Percentiles rank a stretch among this genome's conserved stretches.
Evolutionary conservation across 352 stramenopile genomes (phyloP).

Genomic region (Phytopythium helicoides): DNA sequence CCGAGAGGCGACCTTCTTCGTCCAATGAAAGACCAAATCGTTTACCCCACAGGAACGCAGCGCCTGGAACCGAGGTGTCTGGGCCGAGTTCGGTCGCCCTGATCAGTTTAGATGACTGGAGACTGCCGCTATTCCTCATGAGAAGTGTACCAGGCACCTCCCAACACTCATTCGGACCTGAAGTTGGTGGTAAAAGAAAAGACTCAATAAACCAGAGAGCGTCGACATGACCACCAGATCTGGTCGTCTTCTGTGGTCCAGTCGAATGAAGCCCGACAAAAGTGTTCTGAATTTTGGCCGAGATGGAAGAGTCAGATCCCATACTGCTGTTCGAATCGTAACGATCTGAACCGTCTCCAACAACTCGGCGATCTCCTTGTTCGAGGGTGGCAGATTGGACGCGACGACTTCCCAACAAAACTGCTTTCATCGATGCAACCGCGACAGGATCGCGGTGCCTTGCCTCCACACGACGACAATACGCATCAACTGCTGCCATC

Average conservation of each 20-base stretch:
- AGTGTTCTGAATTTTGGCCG: background rate
- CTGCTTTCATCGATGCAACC: slow-evolving; percentile 28
- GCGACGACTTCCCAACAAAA: slow-evolving; percentile 9
- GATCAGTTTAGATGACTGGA: background rate
- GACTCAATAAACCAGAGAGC: slow-evolving; percentile 53
- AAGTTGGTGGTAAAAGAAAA: slow-evolving; percentile 38
- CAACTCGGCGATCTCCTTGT: background rate
- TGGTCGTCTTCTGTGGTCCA: background rate
- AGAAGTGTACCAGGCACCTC: slow-evolving; percentile 28
- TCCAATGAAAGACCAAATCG: slow-evolving; percentile 60
- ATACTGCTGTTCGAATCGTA: slow-evolving; percentile 5
- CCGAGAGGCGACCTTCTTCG: slow-evolving; percentile 38
- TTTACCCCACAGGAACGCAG: slow-evolving; percentile 63
- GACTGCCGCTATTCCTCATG: slow-evolving; percentile 18
- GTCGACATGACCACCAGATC: slow-evolving; percentile 10
- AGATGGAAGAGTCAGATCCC: slow-evolving; percentile 1
- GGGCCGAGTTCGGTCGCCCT: background rate
- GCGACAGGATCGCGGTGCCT: slow-evolving; percentile 36
- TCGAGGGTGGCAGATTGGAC: background rate
- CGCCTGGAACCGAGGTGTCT: slow-evolving; percentile 28
- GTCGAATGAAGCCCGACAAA: background rate
- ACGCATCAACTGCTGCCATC: slow-evolving; percentile 39
- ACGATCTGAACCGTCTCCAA: background rate
- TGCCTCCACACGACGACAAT: slow-evolving; percentile 39
- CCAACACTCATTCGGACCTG: slow-evolving; percentile 23